Evolutionary conservation across 2,329 filamentous ascomycete genomes (phyloP), one percentile per base, ranked within the genome.

Genomic region (Ophiostoma triangulosporum): DNA sequence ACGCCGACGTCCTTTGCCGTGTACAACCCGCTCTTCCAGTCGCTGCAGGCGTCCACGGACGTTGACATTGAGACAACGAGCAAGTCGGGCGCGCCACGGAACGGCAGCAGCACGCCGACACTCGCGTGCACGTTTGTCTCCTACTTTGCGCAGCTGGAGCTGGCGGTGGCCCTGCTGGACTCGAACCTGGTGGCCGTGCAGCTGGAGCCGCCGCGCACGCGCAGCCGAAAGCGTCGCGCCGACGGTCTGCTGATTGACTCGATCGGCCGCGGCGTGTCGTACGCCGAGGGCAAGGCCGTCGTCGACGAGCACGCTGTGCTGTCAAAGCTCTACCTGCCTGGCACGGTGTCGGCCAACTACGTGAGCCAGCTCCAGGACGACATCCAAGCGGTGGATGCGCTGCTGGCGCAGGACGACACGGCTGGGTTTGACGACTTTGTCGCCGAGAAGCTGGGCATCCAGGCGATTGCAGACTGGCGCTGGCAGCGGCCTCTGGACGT

Each of bases 241-340:
- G 75, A 79, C 51, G 82, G 83, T 8, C 70, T 86, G 7, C 69
- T 90, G 26, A 83, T 86, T 32, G 84, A 90, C 62, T 84, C 85
- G 0, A 78, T 90, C 52, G 83, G 84, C 1, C 82, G 82, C 56
- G 84, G 83, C 3, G 69, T 77, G 5, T 61, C 43, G 9, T 35
- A 33, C n/a, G 50, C 17, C 4, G 48, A 53, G 11, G 33, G 40
- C 43, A 53, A 38, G 33, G 20, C 24, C n/a, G 26, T 43, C 17
- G 27, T n/a, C 4, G 53, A 50, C 2, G 52, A 50, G 45, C 8
- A 33, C 3, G 46, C 36, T 2, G n/a, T 45, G 9, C 38, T 54
- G 17, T 38, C 57, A 0, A 66, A 66, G 27, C 31, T 24, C 9
- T 66, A 66, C 49, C 57, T 72, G 7, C 74, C 76, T 0, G 75